Evolutionary conservation across 1,139 yeast genomes (phyloP).

Genomic region (Yamadazyma atmosphaerica): DNA sequence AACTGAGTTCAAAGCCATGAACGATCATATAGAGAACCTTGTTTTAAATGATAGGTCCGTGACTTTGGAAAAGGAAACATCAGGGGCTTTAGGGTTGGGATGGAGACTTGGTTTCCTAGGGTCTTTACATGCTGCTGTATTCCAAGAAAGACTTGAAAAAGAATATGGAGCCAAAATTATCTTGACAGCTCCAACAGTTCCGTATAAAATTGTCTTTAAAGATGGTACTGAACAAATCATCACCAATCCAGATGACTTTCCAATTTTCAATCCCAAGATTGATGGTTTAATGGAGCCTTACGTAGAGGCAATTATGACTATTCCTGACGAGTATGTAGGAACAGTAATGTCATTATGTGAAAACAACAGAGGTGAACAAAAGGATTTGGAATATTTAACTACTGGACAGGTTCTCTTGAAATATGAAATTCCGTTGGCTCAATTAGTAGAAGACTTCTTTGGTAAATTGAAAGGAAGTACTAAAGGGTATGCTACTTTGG

Average conservation of each 20-base stretch:
- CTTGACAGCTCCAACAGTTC: slow-evolving; percentile 95
- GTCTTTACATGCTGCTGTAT: slow-evolving; percentile 91
- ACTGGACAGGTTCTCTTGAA: slow-evolving; percentile 81
- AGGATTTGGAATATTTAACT: slow-evolving; percentile 72
- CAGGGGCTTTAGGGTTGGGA: slow-evolving; percentile 94
- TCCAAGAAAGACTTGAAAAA: slow-evolving; percentile 84
- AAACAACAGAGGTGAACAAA: slow-evolving; percentile 77
- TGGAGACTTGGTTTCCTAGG: slow-evolving; percentile 97
- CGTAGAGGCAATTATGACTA: slow-evolving; percentile 87
- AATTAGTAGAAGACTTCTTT: slow-evolving; percentile 90
- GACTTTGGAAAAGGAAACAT: slow-evolving; percentile 83
- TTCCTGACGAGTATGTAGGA: slow-evolving; percentile 89
- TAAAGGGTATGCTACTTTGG: slow-evolving; percentile 90
- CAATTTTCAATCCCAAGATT: slow-evolving; percentile 53
- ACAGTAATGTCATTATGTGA: slow-evolving; percentile 84
- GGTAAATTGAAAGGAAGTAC: slow-evolving; percentile 90
- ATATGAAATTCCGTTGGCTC: slow-evolving; percentile 82
- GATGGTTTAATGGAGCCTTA: slow-evolving; percentile 76
- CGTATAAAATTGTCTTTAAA: slow-evolving; percentile 68
- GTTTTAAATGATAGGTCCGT: slow-evolving; percentile 92
- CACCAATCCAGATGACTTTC: slow-evolving; percentile 92
- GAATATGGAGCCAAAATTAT: slow-evolving; percentile 94
- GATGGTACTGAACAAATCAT: slow-evolving; percentile 67
- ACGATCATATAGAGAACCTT: slow-evolving; percentile 84
- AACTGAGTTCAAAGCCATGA: slow-evolving; percentile 81